Conservation (phyloP, 192 early-diverging fungal genomes). For the Coemansia sp. region DNA sequence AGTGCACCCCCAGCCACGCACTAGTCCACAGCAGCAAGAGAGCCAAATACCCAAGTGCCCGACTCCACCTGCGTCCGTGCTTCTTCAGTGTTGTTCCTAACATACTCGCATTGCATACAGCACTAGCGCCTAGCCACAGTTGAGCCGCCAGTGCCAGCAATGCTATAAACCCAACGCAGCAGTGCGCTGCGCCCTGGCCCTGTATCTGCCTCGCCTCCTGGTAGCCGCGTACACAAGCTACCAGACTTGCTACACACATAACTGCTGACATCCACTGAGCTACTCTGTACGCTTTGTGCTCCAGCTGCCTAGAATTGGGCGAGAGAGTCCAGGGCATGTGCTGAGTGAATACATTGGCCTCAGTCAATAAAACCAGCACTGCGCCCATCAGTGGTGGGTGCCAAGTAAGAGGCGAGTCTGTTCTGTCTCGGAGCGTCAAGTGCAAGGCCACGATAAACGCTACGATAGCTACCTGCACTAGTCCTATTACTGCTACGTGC, state of each 20-base stretch:
- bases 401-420: slow-evolving; percentile 12
- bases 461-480: slow-evolving; percentile 6
- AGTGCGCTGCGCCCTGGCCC: slow-evolving; percentile 6
- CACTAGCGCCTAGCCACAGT: slow-evolving; percentile 7
- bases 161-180: slow-evolving; percentile 4
- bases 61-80: slow-evolving; percentile 14
- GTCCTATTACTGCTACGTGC: neutral
- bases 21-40: slow-evolving; percentile 21
- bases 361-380: slow-evolving; percentile 20
- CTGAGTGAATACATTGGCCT: slow-evolving; percentile 15
- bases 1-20: slow-evolving; percentile 34
- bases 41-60: slow-evolving; percentile 9
- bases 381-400: slow-evolving; percentile 31
- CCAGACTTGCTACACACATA: neutral
- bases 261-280: neutral
- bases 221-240: neutral
- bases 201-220: neutral
- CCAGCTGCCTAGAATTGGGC: neutral
- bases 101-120: neutral
- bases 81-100: neutral
- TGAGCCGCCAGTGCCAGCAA: slow-evolving; percentile 12
- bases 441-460: slow-evolving; percentile 12
- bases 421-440: neutral
- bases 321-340: slow-evolving; percentile 14
- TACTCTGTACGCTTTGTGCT: neutral